Conservation (phyloP, 495 filamentous ascomycete genomes). For the Haplographium delicatum region DNA sequence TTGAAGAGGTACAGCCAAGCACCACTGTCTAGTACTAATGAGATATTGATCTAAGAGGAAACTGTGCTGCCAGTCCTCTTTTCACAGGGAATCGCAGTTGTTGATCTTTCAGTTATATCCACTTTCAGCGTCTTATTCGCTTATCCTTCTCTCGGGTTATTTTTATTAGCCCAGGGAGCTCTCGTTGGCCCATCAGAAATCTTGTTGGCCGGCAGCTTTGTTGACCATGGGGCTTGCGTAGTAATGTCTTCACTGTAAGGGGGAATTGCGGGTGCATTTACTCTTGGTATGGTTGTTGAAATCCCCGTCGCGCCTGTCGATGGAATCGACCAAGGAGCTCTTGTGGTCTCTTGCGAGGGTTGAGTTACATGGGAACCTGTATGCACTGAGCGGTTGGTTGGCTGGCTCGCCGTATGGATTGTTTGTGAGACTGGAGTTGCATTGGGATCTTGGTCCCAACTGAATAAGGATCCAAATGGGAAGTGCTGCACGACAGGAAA, state of each 20-base stretch:
- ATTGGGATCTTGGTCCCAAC: constrained; percentile 70
- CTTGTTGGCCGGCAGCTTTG: neutral
- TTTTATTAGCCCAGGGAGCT: constrained; percentile 37
- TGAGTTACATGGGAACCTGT: constrained; percentile 14
- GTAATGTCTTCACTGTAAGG: constrained; percentile 40
- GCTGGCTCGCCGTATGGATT: constrained; percentile 56
- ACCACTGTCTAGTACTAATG: too few species aligned
- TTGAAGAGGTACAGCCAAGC: too few species aligned
- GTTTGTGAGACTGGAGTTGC: constrained; percentile 41
- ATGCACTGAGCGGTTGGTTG: constrained; percentile 24
- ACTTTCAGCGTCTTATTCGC: neutral
- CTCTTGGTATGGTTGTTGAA: constrained; percentile 18
- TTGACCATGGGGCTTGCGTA: constrained; percentile 43
- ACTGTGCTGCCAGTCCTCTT: too few species aligned
- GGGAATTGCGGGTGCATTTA: constrained; percentile 17
- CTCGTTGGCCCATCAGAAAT: constrained; percentile 30
- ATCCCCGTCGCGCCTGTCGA: constrained; percentile 31
- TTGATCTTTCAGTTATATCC: neutral
- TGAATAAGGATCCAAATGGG: constrained; percentile 80
- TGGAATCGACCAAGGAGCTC: constrained; percentile 44
- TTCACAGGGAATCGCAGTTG: too few species aligned
- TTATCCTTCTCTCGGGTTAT: constrained; percentile 1
- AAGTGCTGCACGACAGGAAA: constrained; percentile 98
- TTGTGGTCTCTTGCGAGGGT: constrained; percentile 25
- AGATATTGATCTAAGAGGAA: too few species aligned